phyloP scores from a whole-genome alignment of 2,329 filamentous ascomycete species.

The Pestalotiopsis sp. region DNA sequence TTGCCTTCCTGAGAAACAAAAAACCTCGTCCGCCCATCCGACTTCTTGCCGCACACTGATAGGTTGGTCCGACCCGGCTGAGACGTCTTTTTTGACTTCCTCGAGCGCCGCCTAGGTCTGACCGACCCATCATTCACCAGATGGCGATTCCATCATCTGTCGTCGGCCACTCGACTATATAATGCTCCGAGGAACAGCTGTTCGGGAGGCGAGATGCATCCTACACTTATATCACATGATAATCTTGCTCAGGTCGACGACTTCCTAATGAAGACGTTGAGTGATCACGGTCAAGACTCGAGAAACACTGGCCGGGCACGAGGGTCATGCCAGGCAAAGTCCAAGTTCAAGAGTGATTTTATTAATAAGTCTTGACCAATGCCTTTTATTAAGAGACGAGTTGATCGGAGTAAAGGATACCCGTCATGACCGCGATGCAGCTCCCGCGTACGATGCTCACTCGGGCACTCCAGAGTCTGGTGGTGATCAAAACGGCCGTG shows the following conservation, averaged over 20 bases:
- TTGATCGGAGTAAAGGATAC: not conserved
- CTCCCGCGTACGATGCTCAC: not conserved
- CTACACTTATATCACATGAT: not conserved
- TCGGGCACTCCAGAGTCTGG: not conserved
- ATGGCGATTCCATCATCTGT: not conserved
- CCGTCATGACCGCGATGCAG: not conserved
- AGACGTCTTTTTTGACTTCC: constrained; percentile 2
- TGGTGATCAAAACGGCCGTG: not conserved
- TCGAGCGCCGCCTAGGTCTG: not conserved
- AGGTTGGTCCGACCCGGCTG: not conserved
- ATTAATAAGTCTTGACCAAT: not conserved
- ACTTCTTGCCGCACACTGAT: not conserved
- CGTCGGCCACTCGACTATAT: not conserved
- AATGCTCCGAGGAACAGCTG: not conserved
- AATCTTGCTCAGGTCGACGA: not conserved
- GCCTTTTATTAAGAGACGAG: not conserved
- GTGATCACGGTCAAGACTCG: not conserved
- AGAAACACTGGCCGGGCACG: not conserved
- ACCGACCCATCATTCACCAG: not conserved
- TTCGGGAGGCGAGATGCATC: not conserved
- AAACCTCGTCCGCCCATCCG: not conserved
- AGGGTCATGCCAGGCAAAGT: not conserved
- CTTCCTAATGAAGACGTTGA: not conserved
- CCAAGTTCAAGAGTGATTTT: not conserved
- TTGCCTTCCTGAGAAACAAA: constrained; percentile 8